Percentiles rank a stretch among this genome's conserved stretches.
These are phyloP conservation scores for Combretum micranthum DNA, from an alignment of 345 rosid species.

Conservation along the genomic window DNA sequence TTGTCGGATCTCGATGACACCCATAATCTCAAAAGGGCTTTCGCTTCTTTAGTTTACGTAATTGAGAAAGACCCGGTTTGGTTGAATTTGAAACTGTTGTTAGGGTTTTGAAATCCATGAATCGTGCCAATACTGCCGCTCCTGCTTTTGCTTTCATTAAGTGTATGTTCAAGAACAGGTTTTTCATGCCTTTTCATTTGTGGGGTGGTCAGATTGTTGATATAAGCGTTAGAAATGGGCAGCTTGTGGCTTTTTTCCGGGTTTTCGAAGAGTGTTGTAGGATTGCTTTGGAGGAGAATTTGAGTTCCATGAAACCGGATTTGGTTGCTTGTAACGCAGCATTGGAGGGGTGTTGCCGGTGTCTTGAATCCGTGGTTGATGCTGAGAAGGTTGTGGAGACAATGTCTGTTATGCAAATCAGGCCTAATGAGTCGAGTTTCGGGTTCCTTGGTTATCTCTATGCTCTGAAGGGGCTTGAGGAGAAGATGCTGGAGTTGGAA, in stretches of 20 bases:
- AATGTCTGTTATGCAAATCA: constrained; percentile 64
- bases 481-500: constrained; percentile 62
- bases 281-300: constrained; percentile 67
- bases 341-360: constrained; percentile 57
- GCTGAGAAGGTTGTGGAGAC: constrained; percentile 60
- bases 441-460: constrained; percentile 81
- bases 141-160: constrained; percentile 80
- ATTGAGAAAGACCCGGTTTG: constrained; percentile 56
- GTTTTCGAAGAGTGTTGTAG: constrained; percentile 67
- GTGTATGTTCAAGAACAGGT: constrained; percentile 75
- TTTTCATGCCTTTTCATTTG: constrained; percentile 62
- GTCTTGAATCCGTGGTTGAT: constrained; percentile 51
- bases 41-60: constrained; percentile 67
- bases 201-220: constrained; percentile 69
- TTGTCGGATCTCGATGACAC: constrained; percentile 40
- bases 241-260: constrained; percentile 41
- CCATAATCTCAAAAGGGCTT: constrained; percentile 83
- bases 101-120: constrained; percentile 56
- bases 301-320: constrained; percentile 68
- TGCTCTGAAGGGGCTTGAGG: constrained; percentile 62
- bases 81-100: constrained; percentile 47
- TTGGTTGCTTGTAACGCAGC: constrained; percentile 68
- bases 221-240: constrained; percentile 40
- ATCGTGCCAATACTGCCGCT: constrained; percentile 38
- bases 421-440: constrained; percentile 67